These are phyloP conservation scores for Trypanosoma scelopori DNA, from an alignment of 208 protist species.

Conservation along the genomic window DNA sequence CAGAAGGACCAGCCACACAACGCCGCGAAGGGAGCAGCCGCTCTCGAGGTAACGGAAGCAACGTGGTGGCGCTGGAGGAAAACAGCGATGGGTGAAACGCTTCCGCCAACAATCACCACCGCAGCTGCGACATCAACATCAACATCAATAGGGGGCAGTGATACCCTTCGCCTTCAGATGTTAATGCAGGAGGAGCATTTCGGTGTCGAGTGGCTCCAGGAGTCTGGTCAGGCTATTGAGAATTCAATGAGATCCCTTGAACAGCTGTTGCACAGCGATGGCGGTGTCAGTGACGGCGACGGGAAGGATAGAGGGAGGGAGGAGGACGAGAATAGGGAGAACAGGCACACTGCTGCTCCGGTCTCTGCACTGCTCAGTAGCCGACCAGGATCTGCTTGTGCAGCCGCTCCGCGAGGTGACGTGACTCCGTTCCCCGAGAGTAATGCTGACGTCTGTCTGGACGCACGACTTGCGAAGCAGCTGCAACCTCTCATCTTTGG, in stretches of 20 bases:
- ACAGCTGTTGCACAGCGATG: neutral
- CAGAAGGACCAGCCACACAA: neutral
- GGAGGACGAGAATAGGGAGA: too few relatives aligned
- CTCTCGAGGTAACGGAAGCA: neutral
- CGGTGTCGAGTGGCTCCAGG: neutral
- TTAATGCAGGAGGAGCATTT: neutral
- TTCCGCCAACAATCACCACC: too few relatives aligned
- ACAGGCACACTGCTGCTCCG: too few relatives aligned
- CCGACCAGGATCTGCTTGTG: constrained; percentile 3
- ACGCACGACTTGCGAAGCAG: constrained; percentile 31
- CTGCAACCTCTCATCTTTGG: constrained; percentile 40
- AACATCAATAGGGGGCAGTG: neutral
- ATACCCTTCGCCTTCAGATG: neutral
- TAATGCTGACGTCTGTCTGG: constrained; percentile 20
- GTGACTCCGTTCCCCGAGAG: neutral
- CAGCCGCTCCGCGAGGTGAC: neutral
- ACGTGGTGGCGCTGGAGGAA: neutral
- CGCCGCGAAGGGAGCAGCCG: neutral
- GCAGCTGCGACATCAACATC: too few relatives aligned
- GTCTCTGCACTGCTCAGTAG: neutral
- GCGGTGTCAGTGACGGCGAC: too few relatives aligned
- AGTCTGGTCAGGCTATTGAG: neutral
- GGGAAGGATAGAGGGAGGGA: neutral
- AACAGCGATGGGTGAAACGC: too few relatives aligned
- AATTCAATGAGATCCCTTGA: neutral